Evolutionary conservation across 2,329 filamentous ascomycete genomes (phyloP).

Genomic region (Aspergillus novoparasiticus): DNA sequence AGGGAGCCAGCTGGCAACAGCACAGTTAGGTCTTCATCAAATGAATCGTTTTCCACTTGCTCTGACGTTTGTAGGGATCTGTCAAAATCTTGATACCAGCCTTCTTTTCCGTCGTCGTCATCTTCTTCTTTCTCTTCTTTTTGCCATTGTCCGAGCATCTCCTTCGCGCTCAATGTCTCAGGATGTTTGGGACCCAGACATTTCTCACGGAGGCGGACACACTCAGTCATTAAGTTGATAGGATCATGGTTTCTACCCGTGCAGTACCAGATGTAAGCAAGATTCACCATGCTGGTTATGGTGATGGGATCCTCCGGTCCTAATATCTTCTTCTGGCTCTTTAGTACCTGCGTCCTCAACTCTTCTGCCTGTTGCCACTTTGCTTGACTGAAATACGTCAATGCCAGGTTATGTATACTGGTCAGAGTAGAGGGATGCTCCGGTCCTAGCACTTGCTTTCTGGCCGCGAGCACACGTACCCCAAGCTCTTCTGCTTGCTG

Average conservation of each 20-base stretch:
- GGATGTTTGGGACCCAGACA: background rate
- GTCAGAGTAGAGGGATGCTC: background rate
- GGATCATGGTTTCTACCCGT: background rate
- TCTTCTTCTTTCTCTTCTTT: background rate
- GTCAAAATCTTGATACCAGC: too few species aligned
- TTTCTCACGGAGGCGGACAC: background rate
- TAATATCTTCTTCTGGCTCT: background rate
- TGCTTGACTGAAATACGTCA: background rate
- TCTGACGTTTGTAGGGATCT: background rate
- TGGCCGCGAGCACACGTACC: too few species aligned
- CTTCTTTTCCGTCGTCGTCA: background rate
- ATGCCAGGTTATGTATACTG: background rate
- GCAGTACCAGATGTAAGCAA: background rate
- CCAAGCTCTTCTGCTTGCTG: too few species aligned
- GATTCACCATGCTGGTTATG: background rate
- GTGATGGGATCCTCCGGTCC: background rate
- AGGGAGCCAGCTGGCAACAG: background rate
- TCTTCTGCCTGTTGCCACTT: constrained; percentile 6
- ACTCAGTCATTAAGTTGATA: background rate
- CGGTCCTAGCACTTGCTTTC: background rate
- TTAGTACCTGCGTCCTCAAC: background rate
- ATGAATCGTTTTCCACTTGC: background rate
- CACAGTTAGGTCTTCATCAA: background rate
- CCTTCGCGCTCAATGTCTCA: background rate
- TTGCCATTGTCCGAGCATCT: background rate